Evolutionary conservation across 106 monocot species (phyloP), one percentile per base, ranked within the genome.

Genomic region (Platanthera guangdongensis): DNA sequence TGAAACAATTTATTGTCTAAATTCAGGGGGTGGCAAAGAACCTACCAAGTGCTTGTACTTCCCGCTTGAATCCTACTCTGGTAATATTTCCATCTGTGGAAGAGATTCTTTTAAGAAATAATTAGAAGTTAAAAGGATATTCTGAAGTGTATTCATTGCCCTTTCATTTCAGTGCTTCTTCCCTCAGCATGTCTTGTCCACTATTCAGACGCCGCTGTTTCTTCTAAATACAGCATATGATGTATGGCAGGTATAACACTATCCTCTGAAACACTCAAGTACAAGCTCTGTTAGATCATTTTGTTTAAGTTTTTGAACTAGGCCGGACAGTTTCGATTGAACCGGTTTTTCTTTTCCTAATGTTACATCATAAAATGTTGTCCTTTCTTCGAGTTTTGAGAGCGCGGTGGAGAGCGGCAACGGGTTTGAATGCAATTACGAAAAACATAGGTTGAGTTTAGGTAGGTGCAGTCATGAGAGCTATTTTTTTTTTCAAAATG

Each of bases 211-310:
- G 1, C 97, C 97, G 75, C 68, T 86, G 60, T 99, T 99, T 75
- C 77, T 99, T 75, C 67, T 99, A 81, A 99, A 99, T 78, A 60
- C 94, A 3, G 97, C 94, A 30, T 99, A 99, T 77, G 97, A 99
- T 81, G 85, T 89, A 16, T 99, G 97, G 97, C 97, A 99, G 97
- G 97, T 97, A 82, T 12, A 51, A 6, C 14, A 71, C 67, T 67
- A 30, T 39, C 67, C 67, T 70, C 15, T 8, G 18, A 65, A 30
- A 65, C 65, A 12, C 3, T 10, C 30, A 10, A 11, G 16, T 65
- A 32, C 11, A 65, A 65, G 8, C 65, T 32, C 30, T 30, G 12
- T 39, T 39, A 39, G 39, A 65, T 30, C 11, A 3, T 11, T 30
- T 65, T 65, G 9, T 65, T 55, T 2, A 12, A 14, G 55, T 55